Conservation (phyloP, 2,329 filamentous ascomycete genomes). For the Thermochaetoides dissita region DNA sequence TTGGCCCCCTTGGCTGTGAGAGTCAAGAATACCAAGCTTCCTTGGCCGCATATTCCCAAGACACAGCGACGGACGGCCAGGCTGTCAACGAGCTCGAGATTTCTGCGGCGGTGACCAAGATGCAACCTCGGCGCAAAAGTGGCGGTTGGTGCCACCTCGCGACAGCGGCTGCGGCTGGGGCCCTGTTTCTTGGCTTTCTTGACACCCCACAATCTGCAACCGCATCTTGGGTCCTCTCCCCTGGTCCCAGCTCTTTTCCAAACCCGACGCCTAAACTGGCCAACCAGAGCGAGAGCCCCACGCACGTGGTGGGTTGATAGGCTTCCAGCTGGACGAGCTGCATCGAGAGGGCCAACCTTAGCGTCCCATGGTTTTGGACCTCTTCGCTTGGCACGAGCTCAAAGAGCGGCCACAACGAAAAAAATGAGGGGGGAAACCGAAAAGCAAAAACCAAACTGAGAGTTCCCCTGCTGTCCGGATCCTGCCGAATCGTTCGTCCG, state of each 20-base stretch:
- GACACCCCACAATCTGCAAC: not conserved
- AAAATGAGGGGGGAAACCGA: no score
- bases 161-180: not conserved
- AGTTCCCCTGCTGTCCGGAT: no score
- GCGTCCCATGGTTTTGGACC: not conserved
- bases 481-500: no score
- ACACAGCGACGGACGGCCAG: not conserved
- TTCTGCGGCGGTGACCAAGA: no score
- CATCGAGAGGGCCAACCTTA: not conserved
- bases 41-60: not conserved
- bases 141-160: not conserved
- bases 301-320: slow-evolving; percentile 7
- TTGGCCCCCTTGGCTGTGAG: no score
- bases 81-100: not conserved
- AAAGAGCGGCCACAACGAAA: no score
- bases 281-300: slow-evolving; percentile 1
- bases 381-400: no score
- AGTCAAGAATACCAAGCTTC: not conserved
- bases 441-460: no score
- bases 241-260: slow-evolving; percentile 1
- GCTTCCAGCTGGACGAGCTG: not conserved
- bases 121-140: not conserved
- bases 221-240: not conserved
- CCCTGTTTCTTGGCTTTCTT: no score
- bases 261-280: not conserved